These are phyloP conservation scores for Paraconiothyrium sp. DNA, from an alignment of 2,329 filamentous ascomycete genomes.

Conservation along the genomic window DNA sequence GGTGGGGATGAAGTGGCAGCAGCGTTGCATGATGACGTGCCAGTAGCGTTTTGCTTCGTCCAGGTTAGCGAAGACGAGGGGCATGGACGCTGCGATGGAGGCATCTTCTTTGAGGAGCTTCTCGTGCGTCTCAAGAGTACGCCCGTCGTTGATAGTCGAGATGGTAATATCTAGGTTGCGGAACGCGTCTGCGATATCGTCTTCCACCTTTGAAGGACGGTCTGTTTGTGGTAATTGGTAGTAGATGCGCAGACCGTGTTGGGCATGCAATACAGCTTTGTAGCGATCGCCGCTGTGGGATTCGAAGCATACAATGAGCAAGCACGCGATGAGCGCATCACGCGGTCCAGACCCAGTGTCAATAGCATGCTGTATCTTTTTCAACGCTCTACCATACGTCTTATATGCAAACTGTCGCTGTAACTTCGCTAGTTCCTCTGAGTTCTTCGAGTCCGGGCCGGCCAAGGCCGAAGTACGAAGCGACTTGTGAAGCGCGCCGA, in stretches of 20 bases:
- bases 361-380: constrained; percentile 23
- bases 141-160: constrained; percentile 19
- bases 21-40: constrained; percentile 21
- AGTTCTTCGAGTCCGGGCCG: not conserved
- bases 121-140: constrained; percentile 14
- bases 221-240: constrained; percentile 13
- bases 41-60: constrained; percentile 22
- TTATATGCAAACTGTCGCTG: constrained; percentile 25
- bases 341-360: constrained; percentile 18
- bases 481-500: constrained; percentile 23
- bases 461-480: constrained; percentile 13
- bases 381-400: constrained; percentile 23
- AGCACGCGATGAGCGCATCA: constrained; percentile 23
- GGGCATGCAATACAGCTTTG: constrained; percentile 19
- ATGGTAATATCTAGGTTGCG: constrained; percentile 25
- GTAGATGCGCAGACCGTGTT: constrained; percentile 22
- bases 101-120: constrained; percentile 17
- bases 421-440: constrained; percentile 18
- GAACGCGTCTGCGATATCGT: constrained; percentile 26
- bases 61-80: constrained; percentile 14
- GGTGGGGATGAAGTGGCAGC: constrained; percentile 23
- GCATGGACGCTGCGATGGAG: constrained; percentile 14
- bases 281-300: constrained; percentile 24
- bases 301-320: constrained; percentile 26
- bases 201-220: constrained; percentile 18